Percentiles rank a stretch among this genome's conserved stretches.
These are phyloP conservation scores for Arthrocladium fulminans DNA, from an alignment of 2,329 filamentous ascomycete genomes.

Conservation along the genomic window DNA sequence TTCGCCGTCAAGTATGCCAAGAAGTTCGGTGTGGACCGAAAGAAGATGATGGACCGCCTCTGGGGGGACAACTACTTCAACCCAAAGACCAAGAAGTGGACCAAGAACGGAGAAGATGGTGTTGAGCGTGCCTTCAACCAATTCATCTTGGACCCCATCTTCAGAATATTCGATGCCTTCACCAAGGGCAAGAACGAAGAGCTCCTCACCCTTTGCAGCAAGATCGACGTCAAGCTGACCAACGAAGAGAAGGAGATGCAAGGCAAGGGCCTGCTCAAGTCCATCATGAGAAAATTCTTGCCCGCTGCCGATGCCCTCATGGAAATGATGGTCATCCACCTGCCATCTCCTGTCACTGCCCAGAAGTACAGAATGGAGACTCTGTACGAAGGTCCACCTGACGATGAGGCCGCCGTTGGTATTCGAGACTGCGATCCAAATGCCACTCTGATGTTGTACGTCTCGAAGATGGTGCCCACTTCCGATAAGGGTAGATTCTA, in stretches of 20 bases:
- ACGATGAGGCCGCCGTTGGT: slow-evolving; percentile 87
- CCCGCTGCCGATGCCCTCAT: slow-evolving; percentile 94
- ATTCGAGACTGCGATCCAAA: slow-evolving; percentile 98
- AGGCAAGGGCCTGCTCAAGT: slow-evolving; percentile 96
- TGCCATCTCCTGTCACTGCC: slow-evolving; percentile 89
- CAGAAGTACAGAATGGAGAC: slow-evolving; percentile 98
- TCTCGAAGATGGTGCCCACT: slow-evolving; percentile 99
- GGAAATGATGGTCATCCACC: slow-evolving; percentile 99
- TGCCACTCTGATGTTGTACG: slow-evolving; percentile 98
- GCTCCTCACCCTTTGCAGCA: slow-evolving; percentile 69
- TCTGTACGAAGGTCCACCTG: slow-evolving; percentile 92
- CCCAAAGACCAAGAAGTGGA: slow-evolving; percentile 99
- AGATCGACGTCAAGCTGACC: slow-evolving; percentile 89
- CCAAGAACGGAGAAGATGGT: slow-evolving; percentile 75
- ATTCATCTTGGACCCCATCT: slow-evolving; percentile 99
- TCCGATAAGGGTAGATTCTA: slow-evolving; percentile 99
- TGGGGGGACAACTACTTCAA: slow-evolving; percentile 99
- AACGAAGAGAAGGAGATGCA: slow-evolving; percentile 83
- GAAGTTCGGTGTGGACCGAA: slow-evolving; percentile 99
- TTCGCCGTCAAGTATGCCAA: slow-evolving; percentile 94
- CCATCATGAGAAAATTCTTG: slow-evolving; percentile 97
- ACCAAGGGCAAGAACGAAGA: slow-evolving; percentile 99
- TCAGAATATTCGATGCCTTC: slow-evolving; percentile 93
- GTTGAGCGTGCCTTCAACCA: slow-evolving; percentile 99
- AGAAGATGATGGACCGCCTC: slow-evolving; percentile 99